A percentile compares a stretch with the other conserved stretches of the same genome.
phyloP scores from a whole-genome alignment of 1,284 basidiomycete species.

The Phellinidium pouzarii region DNA sequence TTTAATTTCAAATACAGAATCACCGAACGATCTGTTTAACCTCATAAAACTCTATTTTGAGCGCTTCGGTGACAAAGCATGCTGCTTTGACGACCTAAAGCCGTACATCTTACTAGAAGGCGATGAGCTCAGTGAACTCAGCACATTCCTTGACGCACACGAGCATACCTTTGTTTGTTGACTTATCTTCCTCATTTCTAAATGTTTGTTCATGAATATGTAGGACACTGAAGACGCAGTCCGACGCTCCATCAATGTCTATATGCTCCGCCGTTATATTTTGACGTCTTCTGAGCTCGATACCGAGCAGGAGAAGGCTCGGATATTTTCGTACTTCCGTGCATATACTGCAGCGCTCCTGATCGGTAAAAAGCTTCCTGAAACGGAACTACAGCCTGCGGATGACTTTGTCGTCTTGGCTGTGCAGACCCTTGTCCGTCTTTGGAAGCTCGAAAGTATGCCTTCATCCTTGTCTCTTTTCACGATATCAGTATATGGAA shows the following conservation, averaged over 20 bases:
- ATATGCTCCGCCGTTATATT: constrained; percentile 63
- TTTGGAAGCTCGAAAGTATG: constrained; percentile 43
- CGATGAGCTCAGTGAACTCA: constrained; percentile 46
- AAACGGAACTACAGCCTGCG: constrained; percentile 79
- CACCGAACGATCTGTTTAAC: constrained; percentile 33
- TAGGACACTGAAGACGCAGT: constrained; percentile 46
- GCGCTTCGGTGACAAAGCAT: constrained; percentile 70
- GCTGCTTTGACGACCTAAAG: constrained; percentile 79
- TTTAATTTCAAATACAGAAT: constrained; percentile 10
- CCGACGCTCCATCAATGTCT: constrained; percentile 58
- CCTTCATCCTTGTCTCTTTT: background rate
- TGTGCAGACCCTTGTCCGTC: constrained; percentile 58
- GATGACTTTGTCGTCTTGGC: constrained; percentile 80
- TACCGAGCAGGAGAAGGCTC: constrained; percentile 46
- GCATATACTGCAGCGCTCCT: constrained; percentile 61
- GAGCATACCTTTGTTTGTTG: constrained; percentile 43
- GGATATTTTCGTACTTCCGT: constrained; percentile 45
- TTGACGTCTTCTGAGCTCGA: constrained; percentile 43
- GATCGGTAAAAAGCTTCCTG: constrained; percentile 57
- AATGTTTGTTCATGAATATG: constrained; percentile 6
- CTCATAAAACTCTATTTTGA: constrained; percentile 65
- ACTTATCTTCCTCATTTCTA: background rate
- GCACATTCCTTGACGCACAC: constrained; percentile 44
- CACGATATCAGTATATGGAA: no score
- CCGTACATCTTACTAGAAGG: constrained; percentile 51